Evolutionary conservation across 176 grass and related monocot species (phyloP).

Genomic region (Zoysia japonica): DNA sequence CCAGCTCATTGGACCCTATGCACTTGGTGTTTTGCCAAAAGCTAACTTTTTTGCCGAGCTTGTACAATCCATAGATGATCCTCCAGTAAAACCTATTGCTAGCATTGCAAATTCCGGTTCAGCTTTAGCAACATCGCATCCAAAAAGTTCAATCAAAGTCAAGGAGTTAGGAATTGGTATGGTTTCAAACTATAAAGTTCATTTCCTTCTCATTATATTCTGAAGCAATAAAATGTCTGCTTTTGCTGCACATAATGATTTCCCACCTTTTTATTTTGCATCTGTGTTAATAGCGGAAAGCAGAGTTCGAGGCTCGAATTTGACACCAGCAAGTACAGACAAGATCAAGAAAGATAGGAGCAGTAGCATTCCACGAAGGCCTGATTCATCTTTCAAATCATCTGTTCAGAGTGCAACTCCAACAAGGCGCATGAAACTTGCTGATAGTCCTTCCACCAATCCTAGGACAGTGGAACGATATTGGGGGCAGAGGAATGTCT

Average conservation of each 20-base stretch:
- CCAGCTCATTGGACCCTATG: conserved; percentile 93
- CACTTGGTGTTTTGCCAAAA: conserved; percentile 84
- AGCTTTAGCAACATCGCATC: conserved; percentile 39
- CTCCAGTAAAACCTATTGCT: conserved; percentile 45
- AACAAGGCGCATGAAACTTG: conserved; percentile 44
- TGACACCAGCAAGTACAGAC: conserved; percentile 42
- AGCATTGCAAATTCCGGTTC: conserved; percentile 38
- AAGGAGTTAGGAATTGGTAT: conserved; percentile 46
- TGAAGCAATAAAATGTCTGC: conserved; percentile 15
- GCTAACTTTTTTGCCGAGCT: conserved; percentile 56
- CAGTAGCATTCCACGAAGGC: conserved; percentile 43
- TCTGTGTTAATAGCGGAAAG: conserved; percentile 50
- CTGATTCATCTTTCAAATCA: conserved; percentile 59
- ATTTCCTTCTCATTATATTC: not conserved
- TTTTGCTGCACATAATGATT: conserved; percentile 24
- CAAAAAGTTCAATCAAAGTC: conserved; percentile 52
- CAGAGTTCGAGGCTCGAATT: conserved; percentile 44
- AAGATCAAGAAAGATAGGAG: conserved; percentile 57
- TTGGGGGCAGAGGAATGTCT: conserved; percentile 37
- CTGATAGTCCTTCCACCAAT: conserved; percentile 46
- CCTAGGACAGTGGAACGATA: conserved; percentile 45
- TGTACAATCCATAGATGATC: conserved; percentile 51
- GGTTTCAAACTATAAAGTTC: conserved; percentile 33
- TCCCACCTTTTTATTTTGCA: not conserved
- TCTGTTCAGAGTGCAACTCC: conserved; percentile 43